Evolutionary conservation across 495 filamentous ascomycete species (phyloP).

Genomic region (Melanomma pulvis-pyrius): DNA sequence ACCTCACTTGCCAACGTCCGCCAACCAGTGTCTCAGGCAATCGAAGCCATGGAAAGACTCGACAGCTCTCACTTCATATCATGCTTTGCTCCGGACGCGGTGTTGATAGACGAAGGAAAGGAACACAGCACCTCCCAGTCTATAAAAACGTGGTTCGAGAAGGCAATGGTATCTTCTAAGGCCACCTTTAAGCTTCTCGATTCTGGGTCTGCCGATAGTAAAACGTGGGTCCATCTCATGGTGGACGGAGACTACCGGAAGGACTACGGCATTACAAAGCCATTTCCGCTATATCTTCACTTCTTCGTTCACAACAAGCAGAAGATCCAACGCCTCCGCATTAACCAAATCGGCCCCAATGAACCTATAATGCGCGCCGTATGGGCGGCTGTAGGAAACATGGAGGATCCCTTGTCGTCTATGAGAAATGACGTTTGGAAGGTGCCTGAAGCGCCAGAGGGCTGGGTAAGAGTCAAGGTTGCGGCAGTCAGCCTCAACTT

Average conservation of each 20-base stretch:
- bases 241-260: conserved; percentile 27
- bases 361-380: conserved; percentile 38
- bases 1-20: neutral
- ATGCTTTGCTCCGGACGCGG: conserved; percentile 4
- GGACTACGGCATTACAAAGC: conserved; percentile 36
- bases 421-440: conserved; percentile 29
- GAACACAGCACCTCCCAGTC: neutral
- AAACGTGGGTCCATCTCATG: conserved; percentile 25
- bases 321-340: conserved; percentile 19
- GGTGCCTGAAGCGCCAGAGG: conserved; percentile 29
- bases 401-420: conserved; percentile 33
- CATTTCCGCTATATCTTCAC: conserved; percentile 37
- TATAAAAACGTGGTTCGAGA: conserved; percentile 21
- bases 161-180: neutral
- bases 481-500: conserved; percentile 36
- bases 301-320: conserved; percentile 26
- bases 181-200: conserved; percentile 11
- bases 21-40: neutral
- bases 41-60: conserved; percentile 24
- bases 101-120: conserved; percentile 20
- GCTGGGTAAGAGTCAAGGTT: conserved; percentile 38
- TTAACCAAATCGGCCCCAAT: conserved; percentile 27
- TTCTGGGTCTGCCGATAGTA: neutral
- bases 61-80: conserved; percentile 12
- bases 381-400: conserved; percentile 24